Base-by-base conservation (phyloP, 164 flowering plant genomes). In the Euptelea pleiosperma region DNA sequence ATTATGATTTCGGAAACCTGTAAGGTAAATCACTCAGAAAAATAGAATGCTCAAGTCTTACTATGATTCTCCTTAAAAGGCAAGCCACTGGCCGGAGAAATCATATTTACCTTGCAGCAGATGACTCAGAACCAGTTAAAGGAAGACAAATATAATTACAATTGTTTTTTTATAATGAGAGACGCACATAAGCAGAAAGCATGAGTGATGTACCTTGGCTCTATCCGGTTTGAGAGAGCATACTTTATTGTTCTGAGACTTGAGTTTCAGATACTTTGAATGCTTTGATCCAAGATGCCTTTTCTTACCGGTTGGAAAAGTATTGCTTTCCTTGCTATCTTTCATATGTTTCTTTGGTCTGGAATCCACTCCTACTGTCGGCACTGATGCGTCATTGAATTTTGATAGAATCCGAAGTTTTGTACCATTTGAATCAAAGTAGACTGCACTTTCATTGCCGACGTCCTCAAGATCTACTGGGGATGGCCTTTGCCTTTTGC, bases 371-470 rank as follows among this genome's bases (percentile, higher is more conserved):
- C 55, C 66, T 1, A 48, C 62, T 37, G 56, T 64, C 7, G 82
- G 56, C 3, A 18, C 50, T 8, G 76, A 61, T 6, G 46, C 57
- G 58, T 75, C 73, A 66, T 58, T 70, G 30, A 75, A 69, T 69
- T 80, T 79, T 3, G 98, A 91, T 45, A 91, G 64, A 52, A 91
- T 87, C 37, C 90, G 75, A 59, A 91, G 57, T 56, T 91, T 91
- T n/a, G 73, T 85, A 43, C 96, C 98, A 73, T 61, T 82, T 36
- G 89, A 76, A 73, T 91, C 98, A 58, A 89, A 58, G 57, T 89
- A 89, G 10, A 92, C 96, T 16, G 80, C 79, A 48, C 83, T 77
- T 15, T 76, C 84, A 52, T 71, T 76, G 52, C 53, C 68, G 44
- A 14, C 58, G 16, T 72, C 79, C 33, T 67, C 79, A 55, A 47